phyloP scores from a whole-genome alignment of 768 basidiomycete genomes.

The Tephrocybe rancida region DNA sequence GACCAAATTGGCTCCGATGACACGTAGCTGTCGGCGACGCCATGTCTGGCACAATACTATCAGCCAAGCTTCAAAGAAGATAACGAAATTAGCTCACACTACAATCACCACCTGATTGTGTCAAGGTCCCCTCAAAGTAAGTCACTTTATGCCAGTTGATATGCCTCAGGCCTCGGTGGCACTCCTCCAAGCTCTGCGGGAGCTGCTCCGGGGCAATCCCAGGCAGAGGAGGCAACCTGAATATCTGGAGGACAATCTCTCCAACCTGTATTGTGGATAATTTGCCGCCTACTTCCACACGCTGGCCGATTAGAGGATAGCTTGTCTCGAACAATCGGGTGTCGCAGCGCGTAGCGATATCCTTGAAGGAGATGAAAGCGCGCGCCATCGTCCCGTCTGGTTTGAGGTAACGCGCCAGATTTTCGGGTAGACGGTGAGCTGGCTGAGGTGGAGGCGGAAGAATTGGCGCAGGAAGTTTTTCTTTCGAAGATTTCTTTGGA shows the following conservation, averaged over 20 bases:
- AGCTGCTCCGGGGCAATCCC: constrained; percentile 76
- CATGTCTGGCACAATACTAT: constrained; percentile 54
- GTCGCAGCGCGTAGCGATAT: constrained; percentile 82
- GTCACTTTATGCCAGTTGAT: constrained; percentile 94
- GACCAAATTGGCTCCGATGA: constrained; percentile 84
- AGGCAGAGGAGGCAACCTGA: constrained; percentile 88
- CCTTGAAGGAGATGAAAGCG: constrained; percentile 88
- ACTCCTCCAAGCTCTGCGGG: constrained; percentile 93
- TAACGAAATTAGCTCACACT: constrained; percentile 50
- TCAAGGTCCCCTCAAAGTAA: constrained; percentile 90
- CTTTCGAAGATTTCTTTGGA: constrained; percentile 64
- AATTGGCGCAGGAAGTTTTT: constrained; percentile 41
- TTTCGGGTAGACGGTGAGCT: constrained; percentile 61
- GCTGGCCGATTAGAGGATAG: constrained; percentile 81
- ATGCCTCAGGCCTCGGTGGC: constrained; percentile 83
- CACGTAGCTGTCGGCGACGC: constrained; percentile 80
- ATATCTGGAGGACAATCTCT: constrained; percentile 87
- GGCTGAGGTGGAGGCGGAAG: constrained; percentile 38
- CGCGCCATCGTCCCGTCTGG: constrained; percentile 88
- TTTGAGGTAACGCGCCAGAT: constrained; percentile 81
- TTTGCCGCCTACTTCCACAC: constrained; percentile 56
- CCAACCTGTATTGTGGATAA: constrained; percentile 75
- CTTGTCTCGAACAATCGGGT: constrained; percentile 82
- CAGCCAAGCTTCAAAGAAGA: constrained; percentile 2
- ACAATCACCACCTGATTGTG: constrained; percentile 94